These are phyloP conservation scores for Penicillium concentricum DNA, from an alignment of 2,329 filamentous ascomycete species.

Conservation along the genomic window DNA sequence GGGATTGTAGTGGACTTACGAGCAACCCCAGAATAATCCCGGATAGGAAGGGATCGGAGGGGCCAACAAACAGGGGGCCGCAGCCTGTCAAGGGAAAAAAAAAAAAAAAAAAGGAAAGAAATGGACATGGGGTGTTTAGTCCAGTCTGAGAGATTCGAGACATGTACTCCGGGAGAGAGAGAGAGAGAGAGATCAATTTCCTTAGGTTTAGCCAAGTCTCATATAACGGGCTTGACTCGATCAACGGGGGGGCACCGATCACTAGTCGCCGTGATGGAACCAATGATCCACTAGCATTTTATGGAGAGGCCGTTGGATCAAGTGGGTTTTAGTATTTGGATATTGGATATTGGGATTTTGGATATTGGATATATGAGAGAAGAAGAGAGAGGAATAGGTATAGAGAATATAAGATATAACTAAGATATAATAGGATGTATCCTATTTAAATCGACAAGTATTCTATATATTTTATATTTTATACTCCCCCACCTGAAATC, in stretches of 20 bases:
- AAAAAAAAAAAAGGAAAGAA: background rate
- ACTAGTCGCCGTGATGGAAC: constrained; percentile 22
- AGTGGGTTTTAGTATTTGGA: constrained; percentile 14
- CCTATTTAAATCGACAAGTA: no score
- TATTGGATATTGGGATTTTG: no score
- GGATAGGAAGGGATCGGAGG: constrained; percentile 21
- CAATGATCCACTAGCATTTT: constrained; percentile 20
- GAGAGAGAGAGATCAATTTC: no score
- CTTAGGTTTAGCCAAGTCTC: constrained; percentile 15
- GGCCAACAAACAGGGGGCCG: constrained; percentile 11
- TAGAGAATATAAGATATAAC: no score
- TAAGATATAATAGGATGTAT: no score
- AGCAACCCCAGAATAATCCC: constrained; percentile 20
- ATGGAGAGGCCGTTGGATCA: constrained; percentile 28
- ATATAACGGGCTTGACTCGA: constrained; percentile 23
- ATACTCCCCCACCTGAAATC: constrained; percentile 3
- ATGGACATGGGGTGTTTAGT: background rate
- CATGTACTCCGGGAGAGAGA: no score
- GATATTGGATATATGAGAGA: no score
- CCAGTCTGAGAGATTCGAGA: background rate
- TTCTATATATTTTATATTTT: no score
- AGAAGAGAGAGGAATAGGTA: no score
- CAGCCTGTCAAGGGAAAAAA: background rate
- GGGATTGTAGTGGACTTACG: constrained; percentile 7
- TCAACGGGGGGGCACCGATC: constrained; percentile 25